phyloP scores from a whole-genome alignment of 805 yeast genomes.

The Dipodascus albidus region DNA sequence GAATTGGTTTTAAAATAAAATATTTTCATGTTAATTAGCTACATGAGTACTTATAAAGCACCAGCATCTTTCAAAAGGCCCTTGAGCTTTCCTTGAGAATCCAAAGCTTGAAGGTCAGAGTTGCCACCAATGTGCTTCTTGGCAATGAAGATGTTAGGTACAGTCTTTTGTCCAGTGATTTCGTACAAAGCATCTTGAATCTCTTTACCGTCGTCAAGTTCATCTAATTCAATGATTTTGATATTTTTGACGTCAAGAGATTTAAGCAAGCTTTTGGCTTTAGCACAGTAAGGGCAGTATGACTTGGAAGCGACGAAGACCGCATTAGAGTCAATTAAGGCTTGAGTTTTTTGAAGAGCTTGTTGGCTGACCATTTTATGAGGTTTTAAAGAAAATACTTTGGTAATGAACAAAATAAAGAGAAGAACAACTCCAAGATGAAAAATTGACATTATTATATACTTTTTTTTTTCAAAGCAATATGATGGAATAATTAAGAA shows the following conservation, averaged over 20 bases:
- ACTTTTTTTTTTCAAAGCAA: too few relatives aligned
- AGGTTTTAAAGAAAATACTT: neutral
- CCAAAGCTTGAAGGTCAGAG: constrained; percentile 69
- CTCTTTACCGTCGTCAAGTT: constrained; percentile 55
- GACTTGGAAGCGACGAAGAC: constrained; percentile 76
- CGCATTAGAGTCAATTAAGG: constrained; percentile 43
- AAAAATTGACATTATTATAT: too few relatives aligned
- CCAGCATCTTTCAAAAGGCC: constrained; percentile 17
- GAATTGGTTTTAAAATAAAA: too few relatives aligned
- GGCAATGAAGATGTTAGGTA: constrained; percentile 81
- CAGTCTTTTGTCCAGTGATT: constrained; percentile 84
- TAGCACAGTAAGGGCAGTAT: constrained; percentile 46
- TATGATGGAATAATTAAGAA: too few relatives aligned
- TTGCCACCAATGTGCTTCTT: constrained; percentile 96
- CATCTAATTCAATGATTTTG: constrained; percentile 42
- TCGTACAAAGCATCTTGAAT: constrained; percentile 69
- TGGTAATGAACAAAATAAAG: neutral
- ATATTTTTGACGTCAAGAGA: constrained; percentile 33
- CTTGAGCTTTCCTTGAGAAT: constrained; percentile 47
- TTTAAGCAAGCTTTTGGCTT: constrained; percentile 33
- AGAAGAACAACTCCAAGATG: too few relatives aligned
- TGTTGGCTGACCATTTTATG: neutral
- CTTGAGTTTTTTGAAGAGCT: neutral
- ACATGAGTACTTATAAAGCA: constrained; percentile 1
- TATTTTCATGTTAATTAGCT: too few relatives aligned